Conservation (phyloP, 163 green algal species). For the Volvox carteri region DNA sequence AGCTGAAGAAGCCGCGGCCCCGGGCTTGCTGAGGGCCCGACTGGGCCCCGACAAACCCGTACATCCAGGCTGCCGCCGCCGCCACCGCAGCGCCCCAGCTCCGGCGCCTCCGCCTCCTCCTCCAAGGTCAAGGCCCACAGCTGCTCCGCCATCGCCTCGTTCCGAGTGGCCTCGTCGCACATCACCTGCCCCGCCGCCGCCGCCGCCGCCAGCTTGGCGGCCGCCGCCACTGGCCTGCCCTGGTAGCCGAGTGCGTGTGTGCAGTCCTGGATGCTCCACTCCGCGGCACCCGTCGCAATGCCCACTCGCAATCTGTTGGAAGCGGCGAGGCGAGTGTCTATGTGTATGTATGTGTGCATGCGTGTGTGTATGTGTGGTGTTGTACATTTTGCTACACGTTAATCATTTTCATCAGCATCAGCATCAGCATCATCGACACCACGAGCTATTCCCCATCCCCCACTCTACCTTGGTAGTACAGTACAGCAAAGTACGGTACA, state of each 20-base stretch:
- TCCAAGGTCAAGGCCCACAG: conserved; percentile 20
- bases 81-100: background rate
- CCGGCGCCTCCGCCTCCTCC: background rate
- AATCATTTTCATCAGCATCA: too few species aligned
- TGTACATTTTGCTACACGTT: too few species aligned
- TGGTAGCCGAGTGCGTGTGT: background rate
- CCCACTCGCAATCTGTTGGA: conserved; percentile 13
- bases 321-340: too few species aligned
- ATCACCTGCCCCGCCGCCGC: conserved; percentile 21
- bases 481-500: too few species aligned
- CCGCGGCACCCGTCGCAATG: background rate
- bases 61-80: background rate
- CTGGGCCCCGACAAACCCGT: background rate
- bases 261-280: background rate
- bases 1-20: background rate
- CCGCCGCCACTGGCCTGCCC: background rate
- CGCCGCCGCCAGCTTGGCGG: background rate
- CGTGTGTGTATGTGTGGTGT: too few species aligned
- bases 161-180: conserved; percentile 10
- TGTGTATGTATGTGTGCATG: too few species aligned
- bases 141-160: conserved; percentile 12
- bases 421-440: too few species aligned
- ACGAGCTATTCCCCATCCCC: too few species aligned
- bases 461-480: too few species aligned
- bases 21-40: too few species aligned